Evolutionary conservation across 345 rosid genomes (phyloP), one percentile per base, ranked within the genome.

Genomic region (Angophora floribunda): DNA sequence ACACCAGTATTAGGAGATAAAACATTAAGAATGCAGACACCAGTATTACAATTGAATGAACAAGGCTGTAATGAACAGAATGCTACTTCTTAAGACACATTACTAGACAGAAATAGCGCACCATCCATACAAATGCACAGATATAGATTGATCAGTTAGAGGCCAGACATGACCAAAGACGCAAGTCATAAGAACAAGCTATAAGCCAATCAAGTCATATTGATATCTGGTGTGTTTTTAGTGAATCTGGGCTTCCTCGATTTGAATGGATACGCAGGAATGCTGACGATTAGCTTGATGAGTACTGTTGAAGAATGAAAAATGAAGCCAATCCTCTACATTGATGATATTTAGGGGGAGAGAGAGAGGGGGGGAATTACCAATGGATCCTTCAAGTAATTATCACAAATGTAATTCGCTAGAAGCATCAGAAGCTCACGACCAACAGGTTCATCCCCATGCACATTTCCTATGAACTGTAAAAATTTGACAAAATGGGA

Each of bases 381-480:
- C 99, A 95, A 91, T 7, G 99, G 94, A 90, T 98, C 95, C 90
- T 91, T 93, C 88, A 50, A 47, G 90, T 96, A 93, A 90, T 96
- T 95, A 93, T 98, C 95, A 89, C 99, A 98, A 89, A 98, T 95
- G 99, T 99, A 98, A 91, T 96, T 97, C 36, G 97, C 98, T 86
- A 98, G 98, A 88, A 88, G 92, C 36, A 98, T 4, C 47, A 94
- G 92, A 90, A 98, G 95, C 91, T 98, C 99, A 86, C 99, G 97
- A 52, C 99, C 98, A 30, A 96, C 97, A 88, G 99, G 99, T 91
- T 98, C 98, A 89, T 98, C 98, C 70, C 99, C 99, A 88, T 97
- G 99, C 86, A 97, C 99, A 93, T 98, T 98, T 85, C 99, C 99
- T 89, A 98, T 92, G 90, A 91, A 97, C 99, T 97, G 96, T 88